Evolutionary conservation across 495 filamentous ascomycete species (phyloP).

Genomic region (Trichoderma orchidacearum): DNA sequence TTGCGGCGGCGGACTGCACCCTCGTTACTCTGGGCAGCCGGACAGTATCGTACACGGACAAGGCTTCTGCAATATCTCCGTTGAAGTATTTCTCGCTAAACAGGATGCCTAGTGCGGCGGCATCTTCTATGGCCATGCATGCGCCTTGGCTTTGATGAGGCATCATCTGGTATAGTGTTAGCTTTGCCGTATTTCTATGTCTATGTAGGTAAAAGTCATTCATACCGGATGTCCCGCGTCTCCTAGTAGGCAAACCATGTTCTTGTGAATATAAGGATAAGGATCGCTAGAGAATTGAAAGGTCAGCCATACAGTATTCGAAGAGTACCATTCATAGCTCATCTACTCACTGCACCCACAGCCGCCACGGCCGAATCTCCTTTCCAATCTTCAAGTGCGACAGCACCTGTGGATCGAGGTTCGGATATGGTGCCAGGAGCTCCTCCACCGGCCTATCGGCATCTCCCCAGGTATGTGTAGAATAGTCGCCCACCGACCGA

Average conservation of each 20-base stretch:
- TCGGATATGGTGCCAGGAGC: slow-evolving; percentile 28
- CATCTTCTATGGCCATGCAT: slow-evolving; percentile 31
- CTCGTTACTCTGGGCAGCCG: slow-evolving; percentile 28
- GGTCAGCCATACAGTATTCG: not conserved
- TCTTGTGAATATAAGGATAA: slow-evolving; percentile 16
- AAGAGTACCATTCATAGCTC: not conserved
- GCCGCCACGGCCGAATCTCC: slow-evolving; percentile 34
- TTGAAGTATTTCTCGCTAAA: slow-evolving; percentile 9
- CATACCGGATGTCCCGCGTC: slow-evolving; percentile 35
- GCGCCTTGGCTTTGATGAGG: slow-evolving; percentile 32
- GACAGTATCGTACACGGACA: slow-evolving; percentile 35
- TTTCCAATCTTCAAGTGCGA: slow-evolving; percentile 24
- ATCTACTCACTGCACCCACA: slow-evolving; percentile 25
- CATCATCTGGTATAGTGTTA: slow-evolving; percentile 23
- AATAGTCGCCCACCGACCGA: slow-evolving; percentile 25
- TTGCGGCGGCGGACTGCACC: slow-evolving; percentile 31
- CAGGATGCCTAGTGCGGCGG: slow-evolving; percentile 20
- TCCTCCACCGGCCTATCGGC: slow-evolving; percentile 19
- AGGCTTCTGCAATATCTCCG: slow-evolving; percentile 21
- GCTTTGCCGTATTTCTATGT: slow-evolving; percentile 15
- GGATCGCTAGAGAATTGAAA: slow-evolving; percentile 15
- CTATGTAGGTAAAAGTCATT: slow-evolving; percentile 26
- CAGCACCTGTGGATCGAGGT: slow-evolving; percentile 26
- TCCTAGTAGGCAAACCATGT: slow-evolving; percentile 23
- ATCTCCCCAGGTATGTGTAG: slow-evolving; percentile 26